Evolutionary conservation across 2,329 filamentous ascomycete species (phyloP).

Genomic region (Taxawa tesnikishii): DNA sequence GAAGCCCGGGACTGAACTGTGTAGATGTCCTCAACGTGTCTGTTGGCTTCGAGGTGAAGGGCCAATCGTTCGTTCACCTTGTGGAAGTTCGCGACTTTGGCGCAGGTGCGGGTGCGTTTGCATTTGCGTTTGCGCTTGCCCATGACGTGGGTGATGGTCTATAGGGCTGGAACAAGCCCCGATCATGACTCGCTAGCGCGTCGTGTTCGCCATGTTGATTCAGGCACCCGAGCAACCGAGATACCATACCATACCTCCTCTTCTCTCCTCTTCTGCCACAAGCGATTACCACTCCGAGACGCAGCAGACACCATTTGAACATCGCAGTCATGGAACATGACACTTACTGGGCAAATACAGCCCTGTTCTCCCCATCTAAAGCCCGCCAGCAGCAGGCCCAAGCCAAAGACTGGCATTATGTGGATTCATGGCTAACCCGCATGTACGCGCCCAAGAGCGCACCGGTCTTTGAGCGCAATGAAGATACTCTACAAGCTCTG

Average conservation of each 20-base stretch:
- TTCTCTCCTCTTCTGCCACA: background rate
- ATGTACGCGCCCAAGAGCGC: constrained; percentile 53
- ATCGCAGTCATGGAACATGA: constrained; percentile 12
- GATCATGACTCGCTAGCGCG: too few species aligned
- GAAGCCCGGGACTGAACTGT: too few species aligned
- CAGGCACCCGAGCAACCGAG: too few species aligned
- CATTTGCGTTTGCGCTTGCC: too few species aligned
- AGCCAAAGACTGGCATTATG: constrained; percentile 81
- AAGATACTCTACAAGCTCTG: constrained; percentile 65
- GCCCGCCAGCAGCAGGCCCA: constrained; percentile 65
- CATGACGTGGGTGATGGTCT: background rate
- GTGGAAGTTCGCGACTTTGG: background rate
- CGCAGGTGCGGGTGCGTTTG: too few species aligned
- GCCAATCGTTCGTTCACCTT: background rate
- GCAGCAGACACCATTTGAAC: background rate
- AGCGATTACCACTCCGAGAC: background rate
- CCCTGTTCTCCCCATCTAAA: constrained; percentile 49
- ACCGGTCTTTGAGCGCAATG: constrained; percentile 74
- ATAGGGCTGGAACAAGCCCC: background rate
- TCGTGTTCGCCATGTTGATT: too few species aligned
- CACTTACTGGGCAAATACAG: constrained; percentile 21
- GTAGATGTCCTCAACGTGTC: too few species aligned
- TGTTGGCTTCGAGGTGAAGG: too few species aligned
- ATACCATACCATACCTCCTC: too few species aligned
- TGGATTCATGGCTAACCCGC: constrained; percentile 69